Evolutionary conservation across 2,329 filamentous ascomycete genomes (phyloP), one percentile per base, ranked within the genome.

Genomic region (Trichothecium sympodiale): DNA sequence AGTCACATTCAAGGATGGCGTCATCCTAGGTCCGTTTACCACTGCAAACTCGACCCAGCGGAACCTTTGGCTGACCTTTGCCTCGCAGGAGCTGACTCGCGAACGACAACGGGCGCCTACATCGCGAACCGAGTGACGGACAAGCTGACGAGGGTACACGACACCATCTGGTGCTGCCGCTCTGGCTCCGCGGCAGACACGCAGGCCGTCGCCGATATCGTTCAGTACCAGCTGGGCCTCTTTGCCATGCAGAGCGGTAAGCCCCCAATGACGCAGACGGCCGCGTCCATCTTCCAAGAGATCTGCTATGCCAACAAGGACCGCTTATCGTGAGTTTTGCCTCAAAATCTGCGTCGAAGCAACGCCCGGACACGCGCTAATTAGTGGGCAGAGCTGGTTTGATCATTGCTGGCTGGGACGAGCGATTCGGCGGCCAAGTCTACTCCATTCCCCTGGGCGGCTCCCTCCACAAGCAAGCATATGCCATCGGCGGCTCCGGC

Each of bases 161-260:
- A 98, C 62, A 96, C 89, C 40, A 96, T 98, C 64, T 98, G 91
- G 91, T 98, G 91, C 69, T 98, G 91, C 69, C 82, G 91, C 54
- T 96, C 91, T 42, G 91, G 91, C 35, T 98, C 91, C 17, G 91
- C 91, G 23, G 91, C 91, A 47, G 91, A 98, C 57, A 98, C 91
- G 40, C 91, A 98, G 64, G 91, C 91, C 34, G 87, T 98, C 33
- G 91, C 91, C 40, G 91, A 98, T 55, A 95, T 98, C 52, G 91
- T 98, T 29, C 85, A 94, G 57, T 95, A 96, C 62, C 85, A 98
- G 59, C 74, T 98, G 35, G 84, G 85, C 50, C 77, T 95, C 65
- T 96, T 94, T 61, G 81, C 83, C 44, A 84, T 94, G 64, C 77
- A 77, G 50, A 94, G 94, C 61, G 80, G 88, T 56, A 86, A 89